Evolutionary conservation across 805 yeast genomes (phyloP).

Genomic region (Candida schatavii): DNA sequence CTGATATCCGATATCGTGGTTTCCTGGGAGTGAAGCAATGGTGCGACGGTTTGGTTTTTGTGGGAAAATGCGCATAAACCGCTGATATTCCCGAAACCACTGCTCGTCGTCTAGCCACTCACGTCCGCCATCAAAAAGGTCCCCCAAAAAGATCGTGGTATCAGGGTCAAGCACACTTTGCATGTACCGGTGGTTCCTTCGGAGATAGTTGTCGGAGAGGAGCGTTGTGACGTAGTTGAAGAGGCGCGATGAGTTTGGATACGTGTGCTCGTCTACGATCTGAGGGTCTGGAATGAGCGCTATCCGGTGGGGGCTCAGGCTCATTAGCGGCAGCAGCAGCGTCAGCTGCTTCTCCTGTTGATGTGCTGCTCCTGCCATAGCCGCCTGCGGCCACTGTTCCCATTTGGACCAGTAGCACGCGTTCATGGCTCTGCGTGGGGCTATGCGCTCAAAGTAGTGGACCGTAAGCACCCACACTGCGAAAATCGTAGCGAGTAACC

Average conservation of each 20-base stretch:
- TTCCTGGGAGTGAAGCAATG: constrained; percentile 65
- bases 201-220: constrained; percentile 75
- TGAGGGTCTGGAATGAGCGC: constrained; percentile 89
- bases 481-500: constrained; percentile 9
- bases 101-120: constrained; percentile 61
- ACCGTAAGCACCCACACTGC: constrained; percentile 24
- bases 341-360: constrained; percentile 10
- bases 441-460: constrained; percentile 31
- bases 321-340: too few species aligned
- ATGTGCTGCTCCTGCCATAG: constrained; percentile 14
- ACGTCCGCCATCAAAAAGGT: constrained; percentile 92
- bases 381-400: constrained; percentile 50
- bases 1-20: constrained; percentile 96
- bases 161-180: constrained; percentile 67
- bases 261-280: constrained; percentile 82
- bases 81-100: constrained; percentile 67
- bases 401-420: constrained; percentile 58
- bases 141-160: constrained; percentile 79
- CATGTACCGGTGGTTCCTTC: constrained; percentile 64
- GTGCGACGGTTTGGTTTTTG: constrained; percentile 42
- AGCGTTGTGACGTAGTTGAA: constrained; percentile 54
- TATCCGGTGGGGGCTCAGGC: constrained; percentile 49
- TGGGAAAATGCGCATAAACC: constrained; percentile 71
- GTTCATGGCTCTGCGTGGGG: constrained; percentile 21
- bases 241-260: constrained; percentile 62